Evolutionary conservation across 495 filamentous ascomycete genomes (phyloP), one percentile per base, ranked within the genome.

Genomic region (Astrocystis sublimbata): DNA sequence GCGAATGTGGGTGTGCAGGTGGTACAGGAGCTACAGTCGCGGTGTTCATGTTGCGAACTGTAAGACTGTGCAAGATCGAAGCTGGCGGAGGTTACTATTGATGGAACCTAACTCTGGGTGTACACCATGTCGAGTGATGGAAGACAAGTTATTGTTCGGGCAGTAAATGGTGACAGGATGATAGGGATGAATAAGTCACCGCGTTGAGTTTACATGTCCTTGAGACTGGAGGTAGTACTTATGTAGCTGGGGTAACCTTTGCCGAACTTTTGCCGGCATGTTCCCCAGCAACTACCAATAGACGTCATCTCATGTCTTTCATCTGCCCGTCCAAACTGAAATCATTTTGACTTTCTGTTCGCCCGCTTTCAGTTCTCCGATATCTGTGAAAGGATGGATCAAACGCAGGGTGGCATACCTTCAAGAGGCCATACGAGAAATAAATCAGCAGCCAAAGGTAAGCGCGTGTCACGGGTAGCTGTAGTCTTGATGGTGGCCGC

Each of bases 371-470:
- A 6, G 21, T 28, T 30, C 3, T 52, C 21, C 35, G n/a, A 15
- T 19, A 51, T 8, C 21, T 35, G 35, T 61, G 8, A 42, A 42
- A 41, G 31, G 23, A 80, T 80, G 78, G 73, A 79, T 54, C 67
- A 66, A 15, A 19, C 71, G 33, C 41, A 65, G 56, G 63, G 68
- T 5, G 49, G 62, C 13, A 41, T 40, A 26, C 46, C 62, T 10
- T 50, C 63, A 6, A 71, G 67, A 26, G 76, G 78, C 3, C 78
- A 80, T 38, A 58, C 65, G 5, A 65, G 78, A 35, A 79, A 70
- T 23, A 70, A 72, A 24, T 80, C 78, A 6, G 76, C 71, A 6
- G 68, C 75, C 1, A 79, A 72, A 63, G 70, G 78, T 74, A 67
- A 68, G 73, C 67, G 24, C 43, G 49, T 36, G 8, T 35, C 10